phyloP scores from a whole-genome alignment of 2,329 filamentous ascomycete species.

The Bipolaris oryzae region DNA sequence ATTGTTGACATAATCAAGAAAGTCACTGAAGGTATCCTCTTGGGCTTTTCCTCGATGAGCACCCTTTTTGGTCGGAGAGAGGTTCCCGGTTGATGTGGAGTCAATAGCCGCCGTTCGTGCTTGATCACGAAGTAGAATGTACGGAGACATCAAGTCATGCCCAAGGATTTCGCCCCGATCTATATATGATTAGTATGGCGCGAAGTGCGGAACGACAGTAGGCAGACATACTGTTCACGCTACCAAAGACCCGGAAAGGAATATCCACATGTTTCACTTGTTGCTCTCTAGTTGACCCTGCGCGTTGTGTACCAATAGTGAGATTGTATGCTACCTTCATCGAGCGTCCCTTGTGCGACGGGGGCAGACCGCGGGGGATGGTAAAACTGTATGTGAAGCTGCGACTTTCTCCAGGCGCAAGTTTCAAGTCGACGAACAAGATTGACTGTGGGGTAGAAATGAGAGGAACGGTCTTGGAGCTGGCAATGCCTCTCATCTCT shows the following conservation, averaged over 20 bases:
- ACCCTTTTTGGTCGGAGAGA: slow-evolving; percentile 27
- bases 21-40: slow-evolving; percentile 50
- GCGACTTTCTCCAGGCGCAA: slow-evolving; percentile 86
- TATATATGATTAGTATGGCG: slow-evolving; percentile 38
- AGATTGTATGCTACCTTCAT: slow-evolving; percentile 94
- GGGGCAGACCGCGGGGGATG: slow-evolving; percentile 86
- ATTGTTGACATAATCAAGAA: slow-evolving; percentile 56
- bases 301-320: slow-evolving; percentile 87
- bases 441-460: slow-evolving; percentile 96
- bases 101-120: slow-evolving; percentile 61
- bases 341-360: slow-evolving; percentile 86
- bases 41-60: slow-evolving; percentile 43
- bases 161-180: slow-evolving; percentile 82
- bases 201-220: background rate
- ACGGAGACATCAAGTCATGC: slow-evolving; percentile 93
- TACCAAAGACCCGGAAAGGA: slow-evolving; percentile 90
- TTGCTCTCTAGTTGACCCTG: slow-evolving; percentile 75
- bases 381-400: slow-evolving; percentile 87
- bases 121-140: slow-evolving; percentile 84
- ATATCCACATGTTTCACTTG: slow-evolving; percentile 87
- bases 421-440: slow-evolving; percentile 87
- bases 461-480: slow-evolving; percentile 84
- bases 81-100: slow-evolving; percentile 8
- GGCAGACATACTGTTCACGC: slow-evolving; percentile 71
- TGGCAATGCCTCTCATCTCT: slow-evolving; percentile 89